phyloP scores from a whole-genome alignment of 1,284 basidiomycete species.

The Leucoagaricus sp. region DNA sequence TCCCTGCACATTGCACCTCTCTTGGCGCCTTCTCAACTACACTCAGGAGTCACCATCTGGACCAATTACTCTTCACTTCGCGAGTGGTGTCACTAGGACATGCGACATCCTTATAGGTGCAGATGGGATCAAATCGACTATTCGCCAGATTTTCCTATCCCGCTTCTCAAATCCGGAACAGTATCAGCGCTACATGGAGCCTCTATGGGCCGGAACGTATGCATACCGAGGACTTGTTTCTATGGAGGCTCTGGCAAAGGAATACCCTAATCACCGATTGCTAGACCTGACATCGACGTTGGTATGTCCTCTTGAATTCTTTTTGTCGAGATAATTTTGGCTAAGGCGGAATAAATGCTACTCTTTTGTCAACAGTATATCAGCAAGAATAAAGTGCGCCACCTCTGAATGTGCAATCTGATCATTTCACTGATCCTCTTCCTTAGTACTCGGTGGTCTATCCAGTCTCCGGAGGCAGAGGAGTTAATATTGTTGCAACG shows the following conservation, averaged over 20 bases:
- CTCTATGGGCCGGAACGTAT: slow-evolving; percentile 43
- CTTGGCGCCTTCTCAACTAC: neutral
- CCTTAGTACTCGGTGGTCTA: slow-evolving; percentile 31
- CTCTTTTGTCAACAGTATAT: slow-evolving; percentile 4
- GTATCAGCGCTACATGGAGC: slow-evolving; percentile 24
- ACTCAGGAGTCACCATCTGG: neutral
- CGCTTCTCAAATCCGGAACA: slow-evolving; percentile 30
- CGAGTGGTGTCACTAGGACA: slow-evolving; percentile 31
- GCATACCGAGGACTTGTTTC: slow-evolving; percentile 43
- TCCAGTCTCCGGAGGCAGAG: slow-evolving; percentile 41
- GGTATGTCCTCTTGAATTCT: neutral
- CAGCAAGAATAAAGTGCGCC: slow-evolving; percentile 29
- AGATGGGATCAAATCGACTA: slow-evolving; percentile 46
- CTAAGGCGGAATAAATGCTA: neutral
- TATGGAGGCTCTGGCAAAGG: slow-evolving; percentile 33
- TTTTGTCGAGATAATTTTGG: neutral
- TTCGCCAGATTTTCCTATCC: slow-evolving; percentile 29
- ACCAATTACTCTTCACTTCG: slow-evolving; percentile 25
- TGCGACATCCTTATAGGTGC: slow-evolving; percentile 44
- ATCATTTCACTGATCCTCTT: neutral
- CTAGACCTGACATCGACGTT: slow-evolving; percentile 30
- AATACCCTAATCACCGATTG: slow-evolving; percentile 38
- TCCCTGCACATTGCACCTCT: slow-evolving; percentile 13
- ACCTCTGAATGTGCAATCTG: neutral
- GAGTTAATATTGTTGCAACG: slow-evolving; percentile 46